Evolutionary conservation across 495 filamentous ascomycete species (phyloP).

Genomic region (Penicillium canescens): DNA sequence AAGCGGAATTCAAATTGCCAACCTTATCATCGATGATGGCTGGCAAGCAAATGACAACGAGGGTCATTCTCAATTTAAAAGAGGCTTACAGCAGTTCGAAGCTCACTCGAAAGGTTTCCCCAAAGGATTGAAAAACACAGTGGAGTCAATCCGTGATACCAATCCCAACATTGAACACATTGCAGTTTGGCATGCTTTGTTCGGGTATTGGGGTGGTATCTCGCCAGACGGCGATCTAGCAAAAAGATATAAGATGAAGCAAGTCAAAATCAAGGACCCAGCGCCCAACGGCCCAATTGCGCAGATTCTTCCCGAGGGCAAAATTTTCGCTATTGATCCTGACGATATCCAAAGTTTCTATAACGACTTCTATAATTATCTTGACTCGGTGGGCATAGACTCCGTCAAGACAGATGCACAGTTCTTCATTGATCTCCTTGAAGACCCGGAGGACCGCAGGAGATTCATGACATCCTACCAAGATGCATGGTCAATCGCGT

Average conservation of each 20-base stretch:
- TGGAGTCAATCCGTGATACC: slow-evolving; percentile 64
- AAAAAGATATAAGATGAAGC: slow-evolving; percentile 72
- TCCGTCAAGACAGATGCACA: slow-evolving; percentile 91
- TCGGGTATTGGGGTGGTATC: slow-evolving; percentile 95
- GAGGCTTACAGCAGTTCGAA: slow-evolving; percentile 72
- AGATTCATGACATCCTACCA: slow-evolving; percentile 73
- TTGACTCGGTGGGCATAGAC: slow-evolving; percentile 68
- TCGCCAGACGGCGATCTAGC: slow-evolving; percentile 70
- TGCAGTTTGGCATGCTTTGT: slow-evolving; percentile 93
- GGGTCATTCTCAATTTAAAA: slow-evolving; percentile 49
- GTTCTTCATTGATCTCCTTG: slow-evolving; percentile 77
- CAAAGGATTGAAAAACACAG: slow-evolving; percentile 67
- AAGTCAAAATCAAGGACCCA: slow-evolving; percentile 59
- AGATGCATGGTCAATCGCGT: slow-evolving; percentile 81
- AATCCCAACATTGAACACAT: slow-evolving; percentile 79
- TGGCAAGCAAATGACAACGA: slow-evolving; percentile 81
- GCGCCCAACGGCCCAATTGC: slow-evolving; percentile 59
- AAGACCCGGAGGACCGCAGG: slow-evolving; percentile 64
- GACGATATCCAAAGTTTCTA: slow-evolving; percentile 77
- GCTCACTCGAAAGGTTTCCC: slow-evolving; percentile 82
- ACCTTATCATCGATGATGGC: slow-evolving; percentile 92
- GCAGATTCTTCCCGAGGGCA: slow-evolving; percentile 20
- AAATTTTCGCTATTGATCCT: slow-evolving; percentile 64
- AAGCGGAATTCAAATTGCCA: slow-evolving; percentile 72
- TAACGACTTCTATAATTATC: slow-evolving; percentile 86